Evolutionary conservation across 2,329 filamentous ascomycete genomes (phyloP).

Genomic region (Neofusicoccum cordaticola): DNA sequence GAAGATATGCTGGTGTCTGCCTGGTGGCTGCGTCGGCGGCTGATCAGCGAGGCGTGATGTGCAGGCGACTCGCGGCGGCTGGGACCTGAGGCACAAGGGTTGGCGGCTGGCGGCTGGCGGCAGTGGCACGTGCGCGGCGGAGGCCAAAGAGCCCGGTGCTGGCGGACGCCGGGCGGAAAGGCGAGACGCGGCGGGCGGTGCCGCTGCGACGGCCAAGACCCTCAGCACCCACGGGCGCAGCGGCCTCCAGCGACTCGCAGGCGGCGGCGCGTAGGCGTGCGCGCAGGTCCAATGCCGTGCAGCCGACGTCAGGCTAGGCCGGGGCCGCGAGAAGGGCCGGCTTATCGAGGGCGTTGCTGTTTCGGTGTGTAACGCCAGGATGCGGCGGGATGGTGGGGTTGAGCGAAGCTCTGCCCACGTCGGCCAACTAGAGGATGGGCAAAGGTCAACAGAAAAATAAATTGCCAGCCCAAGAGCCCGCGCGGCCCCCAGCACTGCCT

Average conservation of each 20-base stretch:
- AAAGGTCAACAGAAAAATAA: constrained; percentile 14
- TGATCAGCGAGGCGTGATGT: constrained; percentile 13
- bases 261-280: neutral
- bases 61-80: constrained; percentile 15
- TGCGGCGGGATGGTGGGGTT: constrained; percentile 3
- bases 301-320: neutral
- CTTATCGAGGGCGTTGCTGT: constrained; percentile 5
- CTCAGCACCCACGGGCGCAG: neutral
- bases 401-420: neutral
- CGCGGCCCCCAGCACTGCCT: neutral
- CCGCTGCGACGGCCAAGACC: constrained; percentile 1
- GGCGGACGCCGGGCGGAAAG: neutral
- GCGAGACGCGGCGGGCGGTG: neutral
- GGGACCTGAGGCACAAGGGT: neutral
- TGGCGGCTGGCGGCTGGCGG: neutral
- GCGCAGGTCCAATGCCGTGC: neutral
- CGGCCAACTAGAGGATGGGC: no score
- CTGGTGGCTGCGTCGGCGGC: constrained; percentile 16
- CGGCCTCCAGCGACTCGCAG: neutral
- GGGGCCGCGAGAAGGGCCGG: constrained; percentile 3
- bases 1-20: constrained; percentile 2
- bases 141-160: neutral
- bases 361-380: constrained; percentile 14
- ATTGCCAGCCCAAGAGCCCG: neutral
- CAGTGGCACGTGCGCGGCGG: neutral